These are phyloP conservation scores for Magnaporthiopsis incrustans DNA, from an alignment of 2,329 filamentous ascomycete species.

Conservation along the genomic window DNA sequence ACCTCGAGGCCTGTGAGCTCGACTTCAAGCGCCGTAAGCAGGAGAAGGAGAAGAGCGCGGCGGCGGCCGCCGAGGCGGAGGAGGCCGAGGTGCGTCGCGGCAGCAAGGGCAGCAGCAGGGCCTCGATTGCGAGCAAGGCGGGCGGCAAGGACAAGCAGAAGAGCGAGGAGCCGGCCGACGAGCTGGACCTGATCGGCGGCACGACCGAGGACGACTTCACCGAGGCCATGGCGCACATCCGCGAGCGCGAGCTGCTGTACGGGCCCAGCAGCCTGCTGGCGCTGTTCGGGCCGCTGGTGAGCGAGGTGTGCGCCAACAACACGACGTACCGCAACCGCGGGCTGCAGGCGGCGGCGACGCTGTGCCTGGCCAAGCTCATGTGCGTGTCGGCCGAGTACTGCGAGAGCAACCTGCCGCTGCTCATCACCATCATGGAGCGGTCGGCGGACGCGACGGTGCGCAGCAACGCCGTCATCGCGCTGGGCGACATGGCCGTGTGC, in stretches of 20 bases:
- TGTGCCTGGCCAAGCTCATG: conserved; percentile 97
- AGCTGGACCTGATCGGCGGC: conserved; percentile 91
- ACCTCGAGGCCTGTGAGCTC: conserved; percentile 91
- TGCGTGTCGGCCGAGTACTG: conserved; percentile 96
- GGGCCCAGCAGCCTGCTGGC: conserved; percentile 78
- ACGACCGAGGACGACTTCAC: conserved; percentile 94
- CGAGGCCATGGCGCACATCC: conserved; percentile 76
- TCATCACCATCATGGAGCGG: conserved; percentile 96
- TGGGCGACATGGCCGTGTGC: conserved; percentile 98
- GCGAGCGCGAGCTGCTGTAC: conserved; percentile 76
- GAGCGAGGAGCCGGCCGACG: conserved; percentile 65
- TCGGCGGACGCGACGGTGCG: conserved; percentile 87
- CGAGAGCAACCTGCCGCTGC: conserved; percentile 80
- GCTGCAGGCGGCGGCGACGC: conserved; percentile 83
- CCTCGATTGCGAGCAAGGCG: conserved; percentile 15
- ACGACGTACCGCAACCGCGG: conserved; percentile 84
- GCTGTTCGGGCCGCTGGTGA: conserved; percentile 83
- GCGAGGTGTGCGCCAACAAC: conserved; percentile 91
- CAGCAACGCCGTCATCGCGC: conserved; percentile 91
- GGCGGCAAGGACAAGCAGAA: conserved; percentile 33
- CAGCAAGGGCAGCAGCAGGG: conserved; percentile 27
- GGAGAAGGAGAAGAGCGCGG: conserved; percentile 67
- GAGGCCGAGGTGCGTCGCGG: conserved; percentile 19
- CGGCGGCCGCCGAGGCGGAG: conserved; percentile 34
- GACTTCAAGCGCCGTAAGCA: conserved; percentile 97